phyloP scores from a whole-genome alignment of 2,329 filamentous ascomycete genomes.

The Colletotrichum sidae region DNA sequence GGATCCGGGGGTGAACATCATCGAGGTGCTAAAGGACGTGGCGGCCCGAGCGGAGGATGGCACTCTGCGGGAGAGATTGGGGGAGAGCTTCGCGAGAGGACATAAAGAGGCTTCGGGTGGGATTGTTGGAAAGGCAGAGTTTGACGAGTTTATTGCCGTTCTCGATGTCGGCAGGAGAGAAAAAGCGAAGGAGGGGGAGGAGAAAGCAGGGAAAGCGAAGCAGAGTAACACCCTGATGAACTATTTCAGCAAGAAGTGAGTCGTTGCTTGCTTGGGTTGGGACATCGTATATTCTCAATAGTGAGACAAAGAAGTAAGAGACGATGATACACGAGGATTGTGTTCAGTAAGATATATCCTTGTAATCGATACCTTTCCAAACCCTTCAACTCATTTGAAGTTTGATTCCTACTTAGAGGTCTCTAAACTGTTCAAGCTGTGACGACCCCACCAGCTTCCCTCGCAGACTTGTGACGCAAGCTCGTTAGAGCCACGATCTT shows the following conservation, averaged over 20 bases:
- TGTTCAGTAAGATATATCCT: too few species aligned
- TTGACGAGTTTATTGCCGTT: constrained; percentile 72
- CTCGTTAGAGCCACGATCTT: too few species aligned
- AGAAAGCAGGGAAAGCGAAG: constrained; percentile 43
- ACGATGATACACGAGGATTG: too few species aligned
- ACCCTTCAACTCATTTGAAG: too few species aligned
- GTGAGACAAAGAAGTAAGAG: too few species aligned
- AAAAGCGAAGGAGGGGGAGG: constrained; percentile 45
- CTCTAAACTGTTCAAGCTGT: too few species aligned
- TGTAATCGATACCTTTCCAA: too few species aligned
- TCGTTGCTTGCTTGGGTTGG: too few species aligned
- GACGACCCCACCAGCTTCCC: too few species aligned
- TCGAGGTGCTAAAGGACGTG: constrained; percentile 65
- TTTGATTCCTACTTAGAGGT: too few species aligned
- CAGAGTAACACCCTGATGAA: constrained; percentile 67
- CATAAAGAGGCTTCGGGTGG: constrained; percentile 77
- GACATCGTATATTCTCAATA: too few species aligned
- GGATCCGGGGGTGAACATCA: constrained; percentile 72
- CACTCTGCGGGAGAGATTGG: constrained; percentile 60
- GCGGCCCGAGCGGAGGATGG: constrained; percentile 56
- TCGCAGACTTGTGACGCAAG: too few species aligned
- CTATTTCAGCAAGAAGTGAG: constrained; percentile 59
- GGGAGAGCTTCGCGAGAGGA: constrained; percentile 73
- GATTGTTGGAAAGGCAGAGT: constrained; percentile 67
- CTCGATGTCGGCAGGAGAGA: constrained; percentile 69